Evolutionary conservation across 371 early-diverging fungal genomes (phyloP).

Genomic region (Homolaphlyctis polyrhiza): DNA sequence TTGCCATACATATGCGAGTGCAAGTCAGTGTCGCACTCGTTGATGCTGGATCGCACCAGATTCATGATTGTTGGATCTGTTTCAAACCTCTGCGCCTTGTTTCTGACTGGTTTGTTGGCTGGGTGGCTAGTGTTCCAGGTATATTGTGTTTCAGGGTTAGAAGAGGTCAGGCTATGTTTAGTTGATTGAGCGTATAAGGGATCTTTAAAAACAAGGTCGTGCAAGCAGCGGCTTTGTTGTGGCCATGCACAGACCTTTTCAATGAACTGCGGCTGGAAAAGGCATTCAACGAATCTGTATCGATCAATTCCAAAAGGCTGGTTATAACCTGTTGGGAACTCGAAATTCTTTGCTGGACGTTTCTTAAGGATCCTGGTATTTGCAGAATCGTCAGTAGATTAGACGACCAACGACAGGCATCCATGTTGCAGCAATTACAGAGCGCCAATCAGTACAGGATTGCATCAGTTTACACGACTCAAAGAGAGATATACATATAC

Average conservation of each 20-base stretch:
- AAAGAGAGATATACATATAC: conserved; percentile 1
- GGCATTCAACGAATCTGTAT: conserved; percentile 77
- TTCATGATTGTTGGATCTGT: conserved; percentile 20
- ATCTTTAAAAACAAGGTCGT: too few relatives aligned
- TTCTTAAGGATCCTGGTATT: conserved; percentile 1
- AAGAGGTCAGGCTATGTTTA: too few relatives aligned
- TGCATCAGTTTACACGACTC: background rate
- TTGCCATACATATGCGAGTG: conserved; percentile 74
- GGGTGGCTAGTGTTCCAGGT: too few relatives aligned
- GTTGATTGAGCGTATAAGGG: too few relatives aligned
- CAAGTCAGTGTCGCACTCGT: conserved; percentile 79
- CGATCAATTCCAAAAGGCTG: conserved; percentile 74
- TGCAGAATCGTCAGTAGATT: too few relatives aligned
- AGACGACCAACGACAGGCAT: too few relatives aligned
- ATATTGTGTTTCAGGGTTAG: too few relatives aligned
- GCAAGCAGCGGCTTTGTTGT: too few relatives aligned
- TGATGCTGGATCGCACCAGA: conserved; percentile 65
- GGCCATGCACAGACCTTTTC: background rate
- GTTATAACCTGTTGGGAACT: conserved; percentile 95
- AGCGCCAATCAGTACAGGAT: too few relatives aligned
- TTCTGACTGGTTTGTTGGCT: too few relatives aligned
- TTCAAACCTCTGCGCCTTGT: too few relatives aligned
- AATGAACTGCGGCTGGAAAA: conserved; percentile 71
- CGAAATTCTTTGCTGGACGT: conserved; percentile 62
- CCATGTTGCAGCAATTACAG: too few relatives aligned